These are phyloP conservation scores for Claviceps sp. DNA, from an alignment of 2,329 filamentous ascomycete species.

Conservation along the genomic window DNA sequence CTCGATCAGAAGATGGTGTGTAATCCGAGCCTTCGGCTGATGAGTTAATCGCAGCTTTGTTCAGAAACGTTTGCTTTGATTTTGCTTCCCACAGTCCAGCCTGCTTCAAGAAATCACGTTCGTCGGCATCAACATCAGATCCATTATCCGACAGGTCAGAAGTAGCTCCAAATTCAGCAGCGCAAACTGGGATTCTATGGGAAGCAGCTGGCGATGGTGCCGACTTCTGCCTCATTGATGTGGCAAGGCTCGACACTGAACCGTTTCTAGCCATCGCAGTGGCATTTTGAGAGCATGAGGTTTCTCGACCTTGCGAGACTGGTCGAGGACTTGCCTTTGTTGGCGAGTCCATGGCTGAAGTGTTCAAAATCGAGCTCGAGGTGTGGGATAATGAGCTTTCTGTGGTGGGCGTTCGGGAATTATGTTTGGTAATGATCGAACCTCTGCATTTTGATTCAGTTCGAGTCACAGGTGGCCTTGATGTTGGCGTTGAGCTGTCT, in stretches of 20 bases:
- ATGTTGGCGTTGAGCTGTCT: conserved; percentile 13
- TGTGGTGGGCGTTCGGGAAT: conserved; percentile 15
- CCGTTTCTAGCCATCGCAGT: conserved; percentile 14
- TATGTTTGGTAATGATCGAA: conserved; percentile 12
- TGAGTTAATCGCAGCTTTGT: conserved; percentile 23
- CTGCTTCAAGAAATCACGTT: conserved; percentile 54
- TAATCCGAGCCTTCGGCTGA: conserved; percentile 18
- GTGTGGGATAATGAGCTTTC: conserved; percentile 12
- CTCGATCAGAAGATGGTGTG: conserved; percentile 27
- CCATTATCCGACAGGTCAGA: conserved; percentile 12
- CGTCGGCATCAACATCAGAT: conserved; percentile 48
- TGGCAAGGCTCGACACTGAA: conserved; percentile 19
- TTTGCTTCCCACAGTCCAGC: conserved; percentile 45
- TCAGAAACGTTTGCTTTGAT: conserved; percentile 16
- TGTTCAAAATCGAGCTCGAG: conserved; percentile 9
- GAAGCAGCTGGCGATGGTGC: conserved; percentile 12
- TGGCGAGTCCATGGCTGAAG: conserved; percentile 13
- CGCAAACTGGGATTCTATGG: conserved; percentile 9
- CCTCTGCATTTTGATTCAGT: conserved; percentile 17
- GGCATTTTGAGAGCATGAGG: conserved; percentile 11
- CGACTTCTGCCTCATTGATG: conserved; percentile 15
- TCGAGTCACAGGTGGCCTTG: conserved; percentile 11
- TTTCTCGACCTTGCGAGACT: conserved; percentile 15
- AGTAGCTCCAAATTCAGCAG: conserved; percentile 9
- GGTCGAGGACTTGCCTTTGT: conserved; percentile 17